Evolutionary conservation across 2,329 filamentous ascomycete genomes (phyloP), one percentile per base, ranked within the genome.

Genomic region (Pleoardoris graminearum): DNA sequence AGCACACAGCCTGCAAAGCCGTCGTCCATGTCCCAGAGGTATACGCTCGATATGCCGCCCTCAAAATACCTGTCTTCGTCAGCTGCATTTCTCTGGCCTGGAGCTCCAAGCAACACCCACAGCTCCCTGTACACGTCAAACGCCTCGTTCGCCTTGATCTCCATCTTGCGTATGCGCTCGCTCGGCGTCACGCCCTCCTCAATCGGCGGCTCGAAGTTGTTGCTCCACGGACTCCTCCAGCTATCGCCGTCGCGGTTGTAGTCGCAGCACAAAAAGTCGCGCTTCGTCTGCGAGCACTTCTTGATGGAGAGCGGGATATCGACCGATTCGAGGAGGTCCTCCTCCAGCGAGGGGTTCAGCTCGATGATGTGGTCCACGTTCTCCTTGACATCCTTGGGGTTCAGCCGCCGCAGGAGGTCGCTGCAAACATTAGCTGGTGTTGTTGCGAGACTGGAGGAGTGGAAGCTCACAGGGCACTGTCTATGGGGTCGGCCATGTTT

Each of bases 221-320:
- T 97, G 78, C 88, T 94, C 94, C 94, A 99, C n/a, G 94, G 94
- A 61, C 90, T 96, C 58, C 94, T 89, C 83, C 96, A 96, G 77
- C 89, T 95, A 79, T 97, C 93, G 58, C 94, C 94, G 77, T 99
- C 94, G 60, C 94, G 92, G 82, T 99, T 99, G 83, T 99, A 99
- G 83, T 99, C 94, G 82, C 94, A 99, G 69, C 97, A 89, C 46
- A 99, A 85, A 80, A 96, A 99, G 78, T 97, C 94, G 63, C 93
- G 89, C 66, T 91, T 91, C 27, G 90, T 89, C 76, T 92, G 89
- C 65, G 85, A 85, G 81, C 94, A 97, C 61, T 90, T 88, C 66
- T 88, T 87, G 58, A 95, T 84, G 54, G 89, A 86, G 51, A 99
- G 87, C 21, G 94, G 94, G 75, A 97, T 93, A 77, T 99, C 94